A percentile compares a stretch with the other conserved stretches of the same genome.
Conservation (phyloP, 1,284 basidiomycete genomes). For the Phellopilus nigrolimitatus region DNA sequence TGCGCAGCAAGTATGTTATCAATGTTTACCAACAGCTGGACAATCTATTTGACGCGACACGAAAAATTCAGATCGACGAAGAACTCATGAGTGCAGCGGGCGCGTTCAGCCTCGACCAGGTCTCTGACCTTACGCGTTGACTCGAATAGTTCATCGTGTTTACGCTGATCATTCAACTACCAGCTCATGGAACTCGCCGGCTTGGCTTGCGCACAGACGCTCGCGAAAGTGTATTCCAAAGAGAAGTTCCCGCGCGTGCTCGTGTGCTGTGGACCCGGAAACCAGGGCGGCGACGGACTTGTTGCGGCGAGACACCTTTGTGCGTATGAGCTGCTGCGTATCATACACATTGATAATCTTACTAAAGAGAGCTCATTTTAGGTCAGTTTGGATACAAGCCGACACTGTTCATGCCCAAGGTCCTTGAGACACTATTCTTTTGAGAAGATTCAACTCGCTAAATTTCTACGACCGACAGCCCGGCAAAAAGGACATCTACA, state of each 20-base stretch:
- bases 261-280: constrained; percentile 95
- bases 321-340: constrained; percentile 31
- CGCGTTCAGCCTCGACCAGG: constrained; percentile 91
- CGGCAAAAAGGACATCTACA: constrained; percentile 85
- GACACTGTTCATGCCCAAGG: constrained; percentile 89
- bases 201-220: constrained; percentile 86
- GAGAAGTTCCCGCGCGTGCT: constrained; percentile 70
- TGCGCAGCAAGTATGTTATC: constrained; percentile 65
- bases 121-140: constrained; percentile 28
- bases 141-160: neutral
- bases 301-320: constrained; percentile 94
- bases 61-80: constrained; percentile 70
- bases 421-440: constrained; percentile 34
- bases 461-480: constrained; percentile 41
- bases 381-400: constrained; percentile 88
- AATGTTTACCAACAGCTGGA: neutral
- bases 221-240: constrained; percentile 72
- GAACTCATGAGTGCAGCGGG: constrained; percentile 83
- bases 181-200: constrained; percentile 98
- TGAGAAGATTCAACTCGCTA: constrained; percentile 1
- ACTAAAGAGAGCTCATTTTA: constrained; percentile 27
- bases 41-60: constrained; percentile 1
- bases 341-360: constrained; percentile 4
- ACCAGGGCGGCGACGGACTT: constrained; percentile 96
- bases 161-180: neutral